Percentiles rank a stretch among this genome's conserved stretches.
These are phyloP conservation scores for Mycena chlorophos DNA, from an alignment of 768 basidiomycete genomes.

Conservation along the genomic window DNA sequence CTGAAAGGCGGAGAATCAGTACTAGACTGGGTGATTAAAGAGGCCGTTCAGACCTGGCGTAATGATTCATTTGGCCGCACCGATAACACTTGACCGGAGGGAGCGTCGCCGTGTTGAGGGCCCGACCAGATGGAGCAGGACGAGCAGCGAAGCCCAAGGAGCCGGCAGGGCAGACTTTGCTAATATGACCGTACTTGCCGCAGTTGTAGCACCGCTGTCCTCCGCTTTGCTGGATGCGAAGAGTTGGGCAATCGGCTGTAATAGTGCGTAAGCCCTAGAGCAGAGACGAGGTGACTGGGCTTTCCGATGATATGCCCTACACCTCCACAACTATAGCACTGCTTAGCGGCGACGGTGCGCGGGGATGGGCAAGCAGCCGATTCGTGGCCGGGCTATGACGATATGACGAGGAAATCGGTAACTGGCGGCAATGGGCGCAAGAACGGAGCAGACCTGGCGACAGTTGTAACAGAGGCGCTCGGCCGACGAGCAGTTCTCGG, in stretches of 20 bases:
- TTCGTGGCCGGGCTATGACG: constrained; percentile 73
- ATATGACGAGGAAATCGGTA: neutral
- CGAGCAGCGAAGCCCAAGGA: constrained; percentile 59
- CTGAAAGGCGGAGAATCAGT: constrained; percentile 34
- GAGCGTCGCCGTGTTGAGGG: constrained; percentile 71
- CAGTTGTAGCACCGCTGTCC: constrained; percentile 87
- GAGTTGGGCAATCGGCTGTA: constrained; percentile 78
- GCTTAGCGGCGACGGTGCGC: constrained; percentile 78
- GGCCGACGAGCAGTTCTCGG: constrained; percentile 87
- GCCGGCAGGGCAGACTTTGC: constrained; percentile 67
- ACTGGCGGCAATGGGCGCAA: neutral
- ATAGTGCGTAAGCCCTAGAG: neutral
- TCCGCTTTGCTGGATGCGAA: constrained; percentile 60
- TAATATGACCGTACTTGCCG: constrained; percentile 81
- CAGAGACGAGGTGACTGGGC: constrained; percentile 28
- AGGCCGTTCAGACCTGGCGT: constrained; percentile 68
- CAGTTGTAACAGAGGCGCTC: constrained; percentile 94
- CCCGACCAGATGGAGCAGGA: constrained; percentile 71
- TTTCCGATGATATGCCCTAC: constrained; percentile 88
- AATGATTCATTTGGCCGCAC: constrained; percentile 86
- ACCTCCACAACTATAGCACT: constrained; percentile 92
- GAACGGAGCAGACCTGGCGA: constrained; percentile 46
- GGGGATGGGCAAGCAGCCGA: constrained; percentile 86
- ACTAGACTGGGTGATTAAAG: constrained; percentile 12
- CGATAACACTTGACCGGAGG: constrained; percentile 88